A percentile compares a stretch with the other conserved stretches of the same genome.
phyloP scores from a whole-genome alignment of 768 basidiomycete genomes.

The Pleurotus cornucopiae region DNA sequence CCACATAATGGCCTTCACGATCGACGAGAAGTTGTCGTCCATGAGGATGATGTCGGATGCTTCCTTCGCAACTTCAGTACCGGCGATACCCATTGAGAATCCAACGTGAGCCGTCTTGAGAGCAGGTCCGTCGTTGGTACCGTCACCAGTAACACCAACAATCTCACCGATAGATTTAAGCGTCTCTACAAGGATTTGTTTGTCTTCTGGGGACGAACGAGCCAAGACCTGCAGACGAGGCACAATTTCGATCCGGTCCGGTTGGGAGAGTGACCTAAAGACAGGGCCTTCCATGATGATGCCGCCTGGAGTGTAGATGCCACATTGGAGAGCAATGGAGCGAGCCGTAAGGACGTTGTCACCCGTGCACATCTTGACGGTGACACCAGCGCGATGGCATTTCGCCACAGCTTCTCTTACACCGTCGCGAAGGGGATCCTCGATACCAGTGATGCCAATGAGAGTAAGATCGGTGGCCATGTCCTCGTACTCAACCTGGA shows the following conservation, averaged over 20 bases:
- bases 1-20: slow-evolving; percentile 98
- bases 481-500: slow-evolving; percentile 62
- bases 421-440: slow-evolving; percentile 90
- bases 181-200: slow-evolving; percentile 87
- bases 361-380: slow-evolving; percentile 98
- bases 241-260: slow-evolving; percentile 76
- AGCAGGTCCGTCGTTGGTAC: slow-evolving; percentile 96
- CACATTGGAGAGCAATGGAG: slow-evolving; percentile 96
- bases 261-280: slow-evolving; percentile 72
- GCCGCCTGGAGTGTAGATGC: slow-evolving; percentile 90
- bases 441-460: slow-evolving; percentile 90
- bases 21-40: slow-evolving; percentile 95
- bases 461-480: slow-evolving; percentile 75
- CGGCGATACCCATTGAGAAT: slow-evolving; percentile 95
- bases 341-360: slow-evolving; percentile 94
- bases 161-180: slow-evolving; percentile 85
- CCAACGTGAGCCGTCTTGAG: slow-evolving; percentile 95
- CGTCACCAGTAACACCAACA: slow-evolving; percentile 95
- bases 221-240: slow-evolving; percentile 95
- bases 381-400: slow-evolving; percentile 86
- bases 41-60: slow-evolving; percentile 98
- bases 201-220: slow-evolving; percentile 96
- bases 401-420: slow-evolving; percentile 86
- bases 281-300: slow-evolving; percentile 98
- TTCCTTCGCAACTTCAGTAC: slow-evolving; percentile 98